Base-by-base conservation (phyloP, 1,284 basidiomycete genomes). In the Ceratobasidium sp. region DNA sequence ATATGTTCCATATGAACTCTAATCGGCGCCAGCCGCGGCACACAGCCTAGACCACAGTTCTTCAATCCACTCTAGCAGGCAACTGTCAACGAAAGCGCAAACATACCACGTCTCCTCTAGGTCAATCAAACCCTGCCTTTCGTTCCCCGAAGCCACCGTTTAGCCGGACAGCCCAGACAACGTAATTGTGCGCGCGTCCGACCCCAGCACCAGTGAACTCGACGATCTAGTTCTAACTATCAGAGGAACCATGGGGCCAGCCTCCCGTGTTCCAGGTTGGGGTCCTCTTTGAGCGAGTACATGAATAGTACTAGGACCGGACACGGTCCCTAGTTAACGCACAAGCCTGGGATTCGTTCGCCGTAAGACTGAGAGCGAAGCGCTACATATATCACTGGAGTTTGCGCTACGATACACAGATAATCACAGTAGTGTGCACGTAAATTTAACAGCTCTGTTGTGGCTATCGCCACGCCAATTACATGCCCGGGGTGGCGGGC, bases 1-100 rank as follows among this genome's bases (percentile, higher is more conserved):
- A 14, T n/a, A 71, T 5, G 70, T 46, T 18, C 61, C 70, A 43
- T 52, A 71, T 5, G 70, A 57, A 30, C 23, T 14, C 26, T 71
- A 58, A 6, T 52, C 23, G 5, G 58, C 46, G 2, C 70, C 70
- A 23, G 70, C 36, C 14, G 30, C 70, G 3, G 70, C 70, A 71
- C 26, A 71, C 30, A 46, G 50, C 53, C 70, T 71, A 36, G 18
- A 48, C 28, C 45, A 21, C 36, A 39, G 4, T 8, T 26, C 43
- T 36, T 32, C 14, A 45, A 45, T 18, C 3, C 9, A 58, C 4
- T 4, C 4, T 6, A 58, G n/a, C n/a, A 36, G 21, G 34, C 12
- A 41, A 6, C n/a, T 45, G 4, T 3, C 9, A 14, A 6, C 36
- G 52, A 48, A 26, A 60, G n/a, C n/a, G n/a, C n/a, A n/a, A 14